Evolutionary conservation across 345 rosid genomes (phyloP).

Genomic region (Populus alba): DNA sequence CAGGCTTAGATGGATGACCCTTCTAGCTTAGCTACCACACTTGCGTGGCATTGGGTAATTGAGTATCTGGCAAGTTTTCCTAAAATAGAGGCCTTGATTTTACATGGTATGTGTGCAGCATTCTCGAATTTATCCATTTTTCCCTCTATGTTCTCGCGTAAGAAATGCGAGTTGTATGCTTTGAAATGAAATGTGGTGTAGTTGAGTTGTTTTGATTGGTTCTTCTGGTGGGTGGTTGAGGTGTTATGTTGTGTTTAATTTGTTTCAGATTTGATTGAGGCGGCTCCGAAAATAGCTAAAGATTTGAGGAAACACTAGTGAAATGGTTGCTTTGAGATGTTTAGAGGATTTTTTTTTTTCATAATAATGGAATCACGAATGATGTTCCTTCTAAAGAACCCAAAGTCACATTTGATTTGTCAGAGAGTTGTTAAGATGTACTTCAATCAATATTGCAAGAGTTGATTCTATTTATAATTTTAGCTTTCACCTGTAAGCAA

Average conservation of each 20-base stretch:
- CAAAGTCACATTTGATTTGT: constrained; percentile 29
- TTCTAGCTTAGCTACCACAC: constrained; percentile 15
- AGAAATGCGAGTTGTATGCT: neutral
- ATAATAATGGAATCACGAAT: constrained; percentile 3
- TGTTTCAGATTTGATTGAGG: constrained; percentile 43
- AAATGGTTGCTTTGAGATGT: constrained; percentile 56
- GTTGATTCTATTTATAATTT: constrained; percentile 26
- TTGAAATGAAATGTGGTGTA: too few species aligned
- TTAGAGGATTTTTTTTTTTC: constrained; percentile 50
- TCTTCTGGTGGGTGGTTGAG: neutral
- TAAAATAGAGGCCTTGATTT: constrained; percentile 32
- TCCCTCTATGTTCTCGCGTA: neutral
- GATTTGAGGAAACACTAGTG: constrained; percentile 34
- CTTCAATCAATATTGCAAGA: constrained; percentile 33
- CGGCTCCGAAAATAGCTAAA: constrained; percentile 35
- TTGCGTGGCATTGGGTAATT: constrained; percentile 55
- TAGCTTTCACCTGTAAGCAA: neutral
- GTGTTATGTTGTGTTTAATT: constrained; percentile 3
- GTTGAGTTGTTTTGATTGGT: neutral
- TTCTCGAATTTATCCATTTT: neutral
- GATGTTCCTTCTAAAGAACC: constrained; percentile 22
- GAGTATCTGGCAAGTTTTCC: constrained; percentile 46
- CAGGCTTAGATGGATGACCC: constrained; percentile 11
- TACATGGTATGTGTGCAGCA: constrained; percentile 35
- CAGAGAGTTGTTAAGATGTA: constrained; percentile 46